Evolutionary conservation across 768 basidiomycete genomes (phyloP).

Genomic region (Termitomyces sp.): DNA sequence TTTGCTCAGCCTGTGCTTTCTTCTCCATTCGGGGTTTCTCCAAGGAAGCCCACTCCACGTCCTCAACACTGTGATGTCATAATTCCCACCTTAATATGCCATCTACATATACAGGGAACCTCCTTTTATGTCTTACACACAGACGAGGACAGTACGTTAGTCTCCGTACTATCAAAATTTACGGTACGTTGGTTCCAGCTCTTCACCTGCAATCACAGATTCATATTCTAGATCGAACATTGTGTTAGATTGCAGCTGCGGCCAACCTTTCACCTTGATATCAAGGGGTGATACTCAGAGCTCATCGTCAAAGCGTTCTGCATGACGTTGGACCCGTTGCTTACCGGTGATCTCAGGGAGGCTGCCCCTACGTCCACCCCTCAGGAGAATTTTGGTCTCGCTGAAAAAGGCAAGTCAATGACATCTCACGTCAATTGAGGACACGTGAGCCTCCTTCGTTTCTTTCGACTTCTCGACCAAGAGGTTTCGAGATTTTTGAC

Average conservation of each 20-base stretch:
- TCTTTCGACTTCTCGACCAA: background rate
- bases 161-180: background rate
- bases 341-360: background rate
- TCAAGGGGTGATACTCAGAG: background rate
- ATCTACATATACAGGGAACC: background rate
- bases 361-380: background rate
- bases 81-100: background rate
- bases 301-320: background rate
- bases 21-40: too few relatives aligned
- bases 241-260: background rate
- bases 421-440: background rate
- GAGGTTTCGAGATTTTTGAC: background rate
- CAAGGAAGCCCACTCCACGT: background rate
- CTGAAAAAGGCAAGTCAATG: slow-evolving; percentile 13
- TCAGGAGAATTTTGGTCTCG: background rate
- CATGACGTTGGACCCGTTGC: slow-evolving; percentile 1
- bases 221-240: background rate
- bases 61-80: background rate
- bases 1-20: too few relatives aligned
- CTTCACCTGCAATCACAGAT: background rate
- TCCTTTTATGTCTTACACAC: background rate
- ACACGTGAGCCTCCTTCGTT: slow-evolving; percentile 7
- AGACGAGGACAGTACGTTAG: background rate
- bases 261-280: background rate
- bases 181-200: background rate